These are phyloP conservation scores for Eucalyptus polybractea DNA, from an alignment of 345 rosid genomes.

Conservation along the genomic window DNA sequence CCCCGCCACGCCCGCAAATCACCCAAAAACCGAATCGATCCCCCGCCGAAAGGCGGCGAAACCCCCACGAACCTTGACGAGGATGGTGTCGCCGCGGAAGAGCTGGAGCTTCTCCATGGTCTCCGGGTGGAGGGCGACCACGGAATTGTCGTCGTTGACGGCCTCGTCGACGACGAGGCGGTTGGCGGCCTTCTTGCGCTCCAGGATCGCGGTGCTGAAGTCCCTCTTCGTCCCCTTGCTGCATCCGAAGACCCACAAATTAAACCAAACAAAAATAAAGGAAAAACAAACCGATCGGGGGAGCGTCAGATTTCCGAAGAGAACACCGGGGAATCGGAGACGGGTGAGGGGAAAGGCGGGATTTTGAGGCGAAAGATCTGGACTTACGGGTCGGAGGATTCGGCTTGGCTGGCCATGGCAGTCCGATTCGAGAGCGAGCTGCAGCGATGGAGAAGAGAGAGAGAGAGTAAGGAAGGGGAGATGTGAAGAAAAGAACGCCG, in stretches of 20 bases:
- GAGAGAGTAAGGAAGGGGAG: background rate
- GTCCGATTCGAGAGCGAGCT: background rate
- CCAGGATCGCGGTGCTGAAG: slow-evolving; percentile 84
- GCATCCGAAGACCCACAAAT: background rate
- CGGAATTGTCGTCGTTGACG: slow-evolving; percentile 83
- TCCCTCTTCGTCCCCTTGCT: slow-evolving; percentile 83
- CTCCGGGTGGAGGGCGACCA: slow-evolving; percentile 68
- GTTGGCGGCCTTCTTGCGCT: slow-evolving; percentile 80
- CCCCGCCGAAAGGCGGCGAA: background rate
- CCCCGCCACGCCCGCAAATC: background rate
- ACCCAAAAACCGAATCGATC: background rate
- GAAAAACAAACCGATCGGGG: background rate
- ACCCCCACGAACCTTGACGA: slow-evolving; percentile 51
- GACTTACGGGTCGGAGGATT: slow-evolving; percentile 80
- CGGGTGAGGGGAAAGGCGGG: background rate
- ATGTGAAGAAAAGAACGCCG: background rate
- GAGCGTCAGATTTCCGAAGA: background rate
- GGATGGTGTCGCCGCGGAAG: slow-evolving; percentile 88
- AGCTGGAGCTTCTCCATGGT: slow-evolving; percentile 99
- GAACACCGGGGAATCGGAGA: background rate
- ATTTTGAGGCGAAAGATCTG: slow-evolving; percentile 12
- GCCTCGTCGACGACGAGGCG: slow-evolving; percentile 94
- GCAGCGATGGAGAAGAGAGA: background rate
- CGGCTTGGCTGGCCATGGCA: slow-evolving; percentile 61
- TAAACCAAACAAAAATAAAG: background rate